Evolutionary conservation across 2,329 filamentous ascomycete genomes (phyloP).

Genomic region (Diaporthe ilicicola): DNA sequence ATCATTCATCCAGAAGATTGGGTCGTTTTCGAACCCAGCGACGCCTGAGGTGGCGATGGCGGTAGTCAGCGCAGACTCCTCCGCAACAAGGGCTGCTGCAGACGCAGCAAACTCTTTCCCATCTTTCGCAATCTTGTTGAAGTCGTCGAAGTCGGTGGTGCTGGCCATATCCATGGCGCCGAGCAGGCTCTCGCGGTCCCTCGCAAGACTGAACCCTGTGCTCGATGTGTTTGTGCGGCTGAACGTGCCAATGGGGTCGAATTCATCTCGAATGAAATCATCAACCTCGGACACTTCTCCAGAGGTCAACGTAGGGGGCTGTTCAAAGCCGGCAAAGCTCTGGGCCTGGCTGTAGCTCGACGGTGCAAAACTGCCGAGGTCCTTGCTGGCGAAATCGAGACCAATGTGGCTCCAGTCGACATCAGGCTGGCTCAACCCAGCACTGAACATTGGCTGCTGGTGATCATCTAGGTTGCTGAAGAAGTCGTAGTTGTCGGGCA

Average conservation of each 20-base stretch:
- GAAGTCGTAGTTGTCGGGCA: constrained; percentile 60
- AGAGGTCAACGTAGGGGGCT: constrained; percentile 65
- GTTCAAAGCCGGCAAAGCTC: constrained; percentile 63
- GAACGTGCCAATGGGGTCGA: constrained; percentile 57
- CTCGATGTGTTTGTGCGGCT: constrained; percentile 56
- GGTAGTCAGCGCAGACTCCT: constrained; percentile 55
- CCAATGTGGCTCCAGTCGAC: constrained; percentile 64
- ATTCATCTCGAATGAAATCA: constrained; percentile 58
- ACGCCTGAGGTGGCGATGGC: constrained; percentile 34
- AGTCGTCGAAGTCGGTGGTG: constrained; percentile 64
- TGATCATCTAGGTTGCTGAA: constrained; percentile 58
- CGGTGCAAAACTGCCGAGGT: constrained; percentile 57
- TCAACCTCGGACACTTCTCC: constrained; percentile 75
- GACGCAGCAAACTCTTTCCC: constrained; percentile 55
- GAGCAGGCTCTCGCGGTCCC: constrained; percentile 55
- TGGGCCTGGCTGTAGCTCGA: constrained; percentile 65
- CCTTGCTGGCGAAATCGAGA: constrained; percentile 57
- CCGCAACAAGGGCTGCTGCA: constrained; percentile 48
- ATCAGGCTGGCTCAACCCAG: constrained; percentile 65
- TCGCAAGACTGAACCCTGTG: constrained; percentile 53
- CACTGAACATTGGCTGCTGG: constrained; percentile 69
- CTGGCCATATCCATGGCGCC: constrained; percentile 53
- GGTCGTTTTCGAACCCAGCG: constrained; percentile 54
- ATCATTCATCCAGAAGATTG: constrained; percentile 58
- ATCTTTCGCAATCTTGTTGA: constrained; percentile 54